Evolutionary conservation across 2,329 filamentous ascomycete genomes (phyloP).

Genomic region (Pyrenochaeta sp.): DNA sequence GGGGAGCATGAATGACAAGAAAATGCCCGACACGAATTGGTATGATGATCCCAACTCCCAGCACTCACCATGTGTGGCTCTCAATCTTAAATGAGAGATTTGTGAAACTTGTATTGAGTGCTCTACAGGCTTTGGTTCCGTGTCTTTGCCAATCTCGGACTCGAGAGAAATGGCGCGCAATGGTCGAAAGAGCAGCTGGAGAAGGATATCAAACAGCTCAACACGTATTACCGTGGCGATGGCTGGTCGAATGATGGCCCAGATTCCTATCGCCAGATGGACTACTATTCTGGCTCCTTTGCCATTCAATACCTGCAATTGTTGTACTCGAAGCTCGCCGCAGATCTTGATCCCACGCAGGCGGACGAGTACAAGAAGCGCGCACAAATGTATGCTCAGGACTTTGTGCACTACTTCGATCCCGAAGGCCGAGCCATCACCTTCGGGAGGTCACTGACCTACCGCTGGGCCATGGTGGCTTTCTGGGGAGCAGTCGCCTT

Average conservation of each 20-base stretch:
- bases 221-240: constrained; percentile 81
- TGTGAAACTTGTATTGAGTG: constrained; percentile 19
- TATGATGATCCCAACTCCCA: constrained; percentile 31
- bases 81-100: background rate
- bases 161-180: constrained; percentile 76
- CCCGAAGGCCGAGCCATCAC: constrained; percentile 74
- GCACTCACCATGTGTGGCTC: background rate
- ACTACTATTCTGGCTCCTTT: constrained; percentile 84
- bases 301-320: constrained; percentile 83
- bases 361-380: constrained; percentile 74
- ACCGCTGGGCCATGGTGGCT: constrained; percentile 84
- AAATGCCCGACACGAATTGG: constrained; percentile 72
- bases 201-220: constrained; percentile 77
- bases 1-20: constrained; percentile 80
- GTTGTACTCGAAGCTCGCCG: constrained; percentile 75
- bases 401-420: constrained; percentile 80
- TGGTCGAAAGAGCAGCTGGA: constrained; percentile 75
- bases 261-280: constrained; percentile 81
- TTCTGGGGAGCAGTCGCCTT: constrained; percentile 83
- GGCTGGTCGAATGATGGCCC: constrained; percentile 87
- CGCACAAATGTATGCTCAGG: constrained; percentile 70
- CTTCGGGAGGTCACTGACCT: constrained; percentile 79
- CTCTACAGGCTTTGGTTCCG: constrained; percentile 78
- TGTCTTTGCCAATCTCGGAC: constrained; percentile 80
- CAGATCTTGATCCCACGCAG: constrained; percentile 68